Conservation (phyloP, 768 basidiomycete genomes). For the Podaxis sp. region DNA sequence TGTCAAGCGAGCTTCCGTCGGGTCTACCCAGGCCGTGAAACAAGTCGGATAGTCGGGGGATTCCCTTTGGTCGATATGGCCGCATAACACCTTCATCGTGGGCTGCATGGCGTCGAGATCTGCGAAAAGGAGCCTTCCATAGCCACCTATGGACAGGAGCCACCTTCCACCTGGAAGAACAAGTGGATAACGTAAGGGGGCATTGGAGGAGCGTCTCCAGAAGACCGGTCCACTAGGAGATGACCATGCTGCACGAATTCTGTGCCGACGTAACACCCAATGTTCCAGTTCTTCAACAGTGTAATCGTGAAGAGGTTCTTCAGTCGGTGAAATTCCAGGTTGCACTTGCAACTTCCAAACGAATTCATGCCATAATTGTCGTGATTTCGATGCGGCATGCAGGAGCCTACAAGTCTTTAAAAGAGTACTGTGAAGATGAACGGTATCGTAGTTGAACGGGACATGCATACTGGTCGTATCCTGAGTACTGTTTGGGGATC, state of each 20-base stretch:
- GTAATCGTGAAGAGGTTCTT: background rate
- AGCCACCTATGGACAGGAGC: background rate
- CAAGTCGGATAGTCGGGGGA: background rate
- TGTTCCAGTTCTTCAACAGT: background rate
- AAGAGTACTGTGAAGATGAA: background rate
- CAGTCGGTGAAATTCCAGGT: background rate
- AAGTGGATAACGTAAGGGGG: background rate
- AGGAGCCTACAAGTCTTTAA: background rate
- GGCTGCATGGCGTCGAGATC: background rate
- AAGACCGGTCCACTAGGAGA: background rate
- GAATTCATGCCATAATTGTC: background rate
- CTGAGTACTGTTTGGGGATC: too few species aligned
- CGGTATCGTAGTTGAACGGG: background rate
- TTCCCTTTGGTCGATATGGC: background rate
- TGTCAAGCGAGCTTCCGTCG: background rate
- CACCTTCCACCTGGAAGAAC: background rate
- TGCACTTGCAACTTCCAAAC: background rate
- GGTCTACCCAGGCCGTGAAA: background rate
- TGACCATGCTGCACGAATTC: background rate
- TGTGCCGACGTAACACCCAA: background rate
- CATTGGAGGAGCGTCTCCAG: background rate
- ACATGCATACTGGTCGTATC: background rate
- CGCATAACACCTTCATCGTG: background rate
- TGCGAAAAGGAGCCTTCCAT: background rate
- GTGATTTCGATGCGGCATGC: background rate